Evolutionary conservation across 2,329 filamentous ascomycete genomes (phyloP), one percentile per base, ranked within the genome.

Genomic region (Calonectria ilicicola): DNA sequence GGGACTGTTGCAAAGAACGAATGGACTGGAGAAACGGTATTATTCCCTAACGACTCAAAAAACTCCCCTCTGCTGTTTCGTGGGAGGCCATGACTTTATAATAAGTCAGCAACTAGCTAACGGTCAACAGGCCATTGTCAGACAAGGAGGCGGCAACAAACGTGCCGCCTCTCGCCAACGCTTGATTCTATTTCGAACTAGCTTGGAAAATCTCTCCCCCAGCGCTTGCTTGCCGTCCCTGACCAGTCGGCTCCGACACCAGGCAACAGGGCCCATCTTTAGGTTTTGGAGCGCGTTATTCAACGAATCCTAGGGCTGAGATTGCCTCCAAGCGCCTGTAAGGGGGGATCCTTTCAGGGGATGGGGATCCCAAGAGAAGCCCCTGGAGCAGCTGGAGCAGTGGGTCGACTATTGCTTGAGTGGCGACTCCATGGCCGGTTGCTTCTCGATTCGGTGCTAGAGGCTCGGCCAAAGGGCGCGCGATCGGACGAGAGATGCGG

Each of bases 241-340:
- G 64, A 40, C 12, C 47, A 29, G 14, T 51, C 56, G 66, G 32
- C 66, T 64, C 56, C 46, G 35, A 42, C 53, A 42, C 53, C 23
- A 29, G 38, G 38, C 8, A 60, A 32, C 32, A 26, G 32, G 27
- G 6, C 23, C 49, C 32, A 29, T 14, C 29, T 32, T 56, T 21
- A 19, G 32, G 51, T 12, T 58, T 58, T 58, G 7, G 29, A 38
- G 21, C 38, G 53, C 47, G 46, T 51, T 68, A 26, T 10, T 29
- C 26, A 60, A 49, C 67, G 67, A 69, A 65, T 65, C 62, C 40
- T 40, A 70, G 40, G 19, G 38, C 62, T 65, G 29, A n/a, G n/a
- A 47, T 27, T 35, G 17, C 14, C 67, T 23, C 26, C n/a, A 38
- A 23, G 42, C 63, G 44, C 29, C 67, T 68, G 66, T 60, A 62